Evolutionary conservation across 2,329 filamentous ascomycete genomes (phyloP).

Genomic region (Aspergillus fijiensis): DNA sequence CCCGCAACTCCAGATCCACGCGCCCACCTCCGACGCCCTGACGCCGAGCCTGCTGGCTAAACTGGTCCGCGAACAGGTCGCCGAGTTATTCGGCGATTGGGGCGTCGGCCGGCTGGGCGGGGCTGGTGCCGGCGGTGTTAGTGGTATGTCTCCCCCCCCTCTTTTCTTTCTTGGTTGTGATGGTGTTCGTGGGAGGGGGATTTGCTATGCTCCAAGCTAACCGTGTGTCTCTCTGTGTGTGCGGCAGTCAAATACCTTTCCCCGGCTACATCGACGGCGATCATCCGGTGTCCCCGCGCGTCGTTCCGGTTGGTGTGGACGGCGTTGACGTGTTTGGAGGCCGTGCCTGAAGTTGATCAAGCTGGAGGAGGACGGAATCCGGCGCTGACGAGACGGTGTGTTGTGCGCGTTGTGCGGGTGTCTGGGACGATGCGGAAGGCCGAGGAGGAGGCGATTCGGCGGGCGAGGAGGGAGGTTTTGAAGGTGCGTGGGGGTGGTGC

Average conservation of each 20-base stretch:
- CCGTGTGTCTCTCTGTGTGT: too few species aligned
- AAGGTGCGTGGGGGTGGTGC: slow-evolving; percentile 58
- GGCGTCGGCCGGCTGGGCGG: slow-evolving; percentile 63
- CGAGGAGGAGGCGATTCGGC: slow-evolving; percentile 82
- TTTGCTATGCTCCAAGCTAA: too few species aligned
- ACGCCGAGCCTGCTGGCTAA: slow-evolving; percentile 65
- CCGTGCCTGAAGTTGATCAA: slow-evolving; percentile 58
- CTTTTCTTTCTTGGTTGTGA: not conserved
- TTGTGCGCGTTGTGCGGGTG: slow-evolving; percentile 80
- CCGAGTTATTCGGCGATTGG: slow-evolving; percentile 81
- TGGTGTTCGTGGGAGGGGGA: too few species aligned
- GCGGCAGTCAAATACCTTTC: slow-evolving; percentile 84
- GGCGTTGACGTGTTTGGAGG: slow-evolving; percentile 76
- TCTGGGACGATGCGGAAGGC: slow-evolving; percentile 91
- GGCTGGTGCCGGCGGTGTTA: slow-evolving; percentile 66
- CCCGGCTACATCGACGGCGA: slow-evolving; percentile 88
- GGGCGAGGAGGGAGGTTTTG: slow-evolving; percentile 70
- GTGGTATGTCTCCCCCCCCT: slow-evolving; percentile 50
- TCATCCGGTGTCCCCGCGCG: slow-evolving; percentile 76
- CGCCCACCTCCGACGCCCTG: slow-evolving; percentile 72
- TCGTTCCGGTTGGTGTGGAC: slow-evolving; percentile 90
- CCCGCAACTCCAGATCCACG: slow-evolving; percentile 68
- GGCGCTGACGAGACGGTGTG: slow-evolving; percentile 55
- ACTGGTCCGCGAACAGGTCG: slow-evolving; percentile 68
- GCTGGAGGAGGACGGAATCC: slow-evolving; percentile 27